Base-by-base conservation (phyloP, 345 rosid genomes). In the Reutealis trisperma region DNA sequence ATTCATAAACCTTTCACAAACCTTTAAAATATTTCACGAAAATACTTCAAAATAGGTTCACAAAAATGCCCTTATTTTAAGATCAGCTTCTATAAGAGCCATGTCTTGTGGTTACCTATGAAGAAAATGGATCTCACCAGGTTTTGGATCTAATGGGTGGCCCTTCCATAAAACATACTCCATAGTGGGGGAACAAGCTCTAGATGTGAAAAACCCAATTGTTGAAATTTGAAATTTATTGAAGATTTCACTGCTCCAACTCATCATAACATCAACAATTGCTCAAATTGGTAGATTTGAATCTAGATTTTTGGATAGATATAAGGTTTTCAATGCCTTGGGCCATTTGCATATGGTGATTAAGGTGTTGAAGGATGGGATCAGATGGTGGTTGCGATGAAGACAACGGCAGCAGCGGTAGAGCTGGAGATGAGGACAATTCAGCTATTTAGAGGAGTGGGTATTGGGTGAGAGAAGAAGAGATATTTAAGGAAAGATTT, bases 241-340 rank as follows among this genome's bases (percentile, higher is more conserved):
- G 59, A 84, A 75, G 5, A 64, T 19, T 2, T 73, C 77, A 49
- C 0, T 12, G 25, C 78, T 30, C 84, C 85, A 84, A n/a, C 72
- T 63, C 82, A 86, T 75, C 80, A 84, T 83, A 66, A 86, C 79
- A 74, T 86, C 89, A 32, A 86, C 70, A 44, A 86, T 6, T 3
- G 82, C 89, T 45, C 83, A 86, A 62, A 63, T 24, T 30, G 75
- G 75, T 21, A 52, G 49, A 0, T 41, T 37, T 21, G 68, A 54
- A 63, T 19, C 71, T 8, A 9, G 57, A 24, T 47, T 52, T 34
- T 8, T 44, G 34, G 75, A 64, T 14, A 2, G 81, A 62, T 1
- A 84, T 55, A 63, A 75, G 85, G 57, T 67, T 63, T 1, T 45
- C 54, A 42, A 86, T 83, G 44, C 61, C 83, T 30, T 52, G 64